Base-by-base conservation (phyloP, 192 early-diverging fungal species). In the Dispira parvispora region DNA sequence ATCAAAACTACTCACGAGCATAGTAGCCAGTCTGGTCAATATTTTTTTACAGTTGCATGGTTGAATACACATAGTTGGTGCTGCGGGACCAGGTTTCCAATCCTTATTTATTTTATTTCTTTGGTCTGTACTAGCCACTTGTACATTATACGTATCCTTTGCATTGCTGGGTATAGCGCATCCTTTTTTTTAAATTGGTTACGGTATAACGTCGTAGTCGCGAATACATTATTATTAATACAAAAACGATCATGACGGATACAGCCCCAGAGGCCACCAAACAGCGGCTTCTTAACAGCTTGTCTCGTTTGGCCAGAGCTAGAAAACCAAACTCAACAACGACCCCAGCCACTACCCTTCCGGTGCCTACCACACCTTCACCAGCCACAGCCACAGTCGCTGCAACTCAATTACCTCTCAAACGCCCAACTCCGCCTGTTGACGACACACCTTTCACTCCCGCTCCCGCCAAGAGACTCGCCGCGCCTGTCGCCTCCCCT, bases 291-390 rank as follows among this genome's bases (percentile, higher is more conserved):
- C 43, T 61, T 11, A 61, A 44, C 43, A 44, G 58, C 43, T n/a
- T 61, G 43, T 61, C 58, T 23, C 58, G 58, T 9, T 44, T 61
- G 43, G 42, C 58, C 43, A 61, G 45, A 45, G 58, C 26, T 2
- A 38, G 58, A 14, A 14, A 18, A 12, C 44, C 46, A 45, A 21
- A 21, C 43, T 45, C 60, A 11, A 12, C 38, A 18, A 43, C 21
- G 32, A 10, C 57, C 32, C 18, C 27, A 32, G 42, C 32, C 57
- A 27, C 5, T 43, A 27, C 57, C 28, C 14, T 43, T 16, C 14
- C 32, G 32, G 1, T 16, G 2, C 38, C 58, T 57, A 57, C 55
- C 28, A 57, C 8, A 13, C 10, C 55, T 10, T 16, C 28, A 27
- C 5, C 26, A 13, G 16, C 18, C 5, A 38, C 28, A 23, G 13